Conservation (phyloP, 176 grass and related monocot genomes). For the barley (Hordeum vulgare) region DNA sequence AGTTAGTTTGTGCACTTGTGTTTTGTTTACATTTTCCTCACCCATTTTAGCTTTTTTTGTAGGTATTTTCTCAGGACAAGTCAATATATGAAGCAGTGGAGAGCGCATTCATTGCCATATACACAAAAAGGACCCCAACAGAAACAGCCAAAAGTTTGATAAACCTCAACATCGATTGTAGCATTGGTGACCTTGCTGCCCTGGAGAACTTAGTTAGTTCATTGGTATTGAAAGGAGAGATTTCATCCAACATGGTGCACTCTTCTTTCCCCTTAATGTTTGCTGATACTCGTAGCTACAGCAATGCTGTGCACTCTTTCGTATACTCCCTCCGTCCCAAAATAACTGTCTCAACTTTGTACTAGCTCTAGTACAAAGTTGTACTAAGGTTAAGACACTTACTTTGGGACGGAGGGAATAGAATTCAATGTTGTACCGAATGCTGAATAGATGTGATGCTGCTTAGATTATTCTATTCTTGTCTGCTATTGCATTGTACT, state of each 20-base stretch:
- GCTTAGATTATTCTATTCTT: not conserved
- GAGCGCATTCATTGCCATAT: conserved; percentile 84
- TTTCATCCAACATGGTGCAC: conserved; percentile 70
- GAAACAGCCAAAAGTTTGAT: conserved; percentile 91
- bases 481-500: not conserved
- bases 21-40: conserved; percentile 8
- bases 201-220: conserved; percentile 80
- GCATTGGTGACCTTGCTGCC: conserved; percentile 82
- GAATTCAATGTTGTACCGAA: not conserved
- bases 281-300: not conserved
- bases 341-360: too few relatives aligned
- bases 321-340: too few relatives aligned
- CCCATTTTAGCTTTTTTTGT: conserved; percentile 8
- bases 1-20: conserved; percentile 2
- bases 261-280: conserved; percentile 15
- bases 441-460: not conserved
- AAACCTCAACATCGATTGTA: conserved; percentile 57
- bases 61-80: conserved; percentile 98
- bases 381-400: too few relatives aligned
- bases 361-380: too few relatives aligned
- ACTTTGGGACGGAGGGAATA: too few relatives aligned
- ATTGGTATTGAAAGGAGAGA: conserved; percentile 73
- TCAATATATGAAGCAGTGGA: conserved; percentile 98
- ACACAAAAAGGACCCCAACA: conserved; percentile 59
- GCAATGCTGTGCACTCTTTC: not conserved